A percentile compares a stretch with the other conserved stretches of the same genome.
Conservation (phyloP, 2,329 filamentous ascomycete genomes). For the Atkinsonella hypoxylon region DNA sequence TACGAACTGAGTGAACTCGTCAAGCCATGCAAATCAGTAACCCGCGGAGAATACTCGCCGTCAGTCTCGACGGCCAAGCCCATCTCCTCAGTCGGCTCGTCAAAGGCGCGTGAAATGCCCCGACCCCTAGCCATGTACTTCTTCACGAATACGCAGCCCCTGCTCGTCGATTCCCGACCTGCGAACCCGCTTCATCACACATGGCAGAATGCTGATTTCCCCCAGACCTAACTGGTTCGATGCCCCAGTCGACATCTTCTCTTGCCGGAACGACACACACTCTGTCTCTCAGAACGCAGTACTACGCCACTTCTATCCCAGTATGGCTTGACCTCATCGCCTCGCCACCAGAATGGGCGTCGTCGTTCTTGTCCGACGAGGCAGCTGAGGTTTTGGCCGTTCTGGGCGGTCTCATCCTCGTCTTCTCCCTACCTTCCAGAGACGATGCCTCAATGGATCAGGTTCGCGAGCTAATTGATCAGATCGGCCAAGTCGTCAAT, state of each 20-base stretch:
- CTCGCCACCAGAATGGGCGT: constrained; percentile 40
- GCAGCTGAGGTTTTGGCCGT: constrained; percentile 50
- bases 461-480: constrained; percentile 30
- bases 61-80: constrained; percentile 35
- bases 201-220: background rate
- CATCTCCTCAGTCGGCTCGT: constrained; percentile 37
- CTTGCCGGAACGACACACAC: constrained; percentile 49
- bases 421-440: constrained; percentile 19
- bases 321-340: constrained; percentile 56
- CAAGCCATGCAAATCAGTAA: background rate
- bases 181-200: too few species aligned
- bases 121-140: background rate
- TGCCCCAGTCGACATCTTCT: constrained; percentile 26
- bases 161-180: too few species aligned
- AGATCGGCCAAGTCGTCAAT: constrained; percentile 42
- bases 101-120: constrained; percentile 30
- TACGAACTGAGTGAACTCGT: too few species aligned
- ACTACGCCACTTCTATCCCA: constrained; percentile 49
- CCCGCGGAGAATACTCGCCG: constrained; percentile 43
- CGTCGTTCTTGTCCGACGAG: constrained; percentile 46
- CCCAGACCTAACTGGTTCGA: constrained; percentile 40
- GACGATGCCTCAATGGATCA: constrained; percentile 10
- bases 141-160: too few species aligned
- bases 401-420: constrained; percentile 44
- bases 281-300: constrained; percentile 42